Evolutionary conservation across 2,329 filamentous ascomycete species (phyloP).

Genomic region (Falciphora oryzae): DNA sequence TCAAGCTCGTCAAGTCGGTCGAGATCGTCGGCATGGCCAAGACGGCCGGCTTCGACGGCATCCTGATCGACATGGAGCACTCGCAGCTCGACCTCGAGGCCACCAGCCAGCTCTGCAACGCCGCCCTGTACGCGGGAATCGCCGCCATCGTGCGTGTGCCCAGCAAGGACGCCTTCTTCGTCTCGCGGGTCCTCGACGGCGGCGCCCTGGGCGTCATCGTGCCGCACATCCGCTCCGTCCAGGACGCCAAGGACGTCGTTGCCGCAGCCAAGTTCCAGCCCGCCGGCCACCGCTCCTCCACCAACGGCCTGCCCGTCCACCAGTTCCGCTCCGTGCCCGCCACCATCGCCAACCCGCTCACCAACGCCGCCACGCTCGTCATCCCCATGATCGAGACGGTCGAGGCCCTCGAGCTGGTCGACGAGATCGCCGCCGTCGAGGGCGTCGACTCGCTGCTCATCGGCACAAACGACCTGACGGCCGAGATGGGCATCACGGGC

Average conservation of each 20-base stretch:
- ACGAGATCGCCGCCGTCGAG: slow-evolving; percentile 33
- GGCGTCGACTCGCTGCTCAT: slow-evolving; percentile 34
- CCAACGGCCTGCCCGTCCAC: slow-evolving; percentile 20
- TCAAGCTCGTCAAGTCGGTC: slow-evolving; percentile 28
- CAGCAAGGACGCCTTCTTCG: slow-evolving; percentile 30
- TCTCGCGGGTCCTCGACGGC: slow-evolving; percentile 33
- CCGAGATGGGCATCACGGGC: slow-evolving; percentile 34
- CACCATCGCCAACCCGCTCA: slow-evolving; percentile 12
- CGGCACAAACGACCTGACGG: slow-evolving; percentile 33
- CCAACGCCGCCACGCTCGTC: slow-evolving; percentile 16
- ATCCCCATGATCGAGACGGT: slow-evolving; percentile 27
- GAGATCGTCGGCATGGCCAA: slow-evolving; percentile 33
- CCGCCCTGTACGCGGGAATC: slow-evolving; percentile 32
- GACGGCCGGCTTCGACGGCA: slow-evolving; percentile 33
- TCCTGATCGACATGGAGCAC: slow-evolving; percentile 41
- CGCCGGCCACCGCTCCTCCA: slow-evolving; percentile 20
- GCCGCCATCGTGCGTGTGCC: slow-evolving; percentile 36
- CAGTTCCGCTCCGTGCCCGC: slow-evolving; percentile 12
- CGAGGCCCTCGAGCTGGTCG: slow-evolving; percentile 30
- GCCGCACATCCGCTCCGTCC: slow-evolving; percentile 30
- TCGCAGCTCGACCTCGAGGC: slow-evolving; percentile 30
- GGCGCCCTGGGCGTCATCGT: slow-evolving; percentile 35
- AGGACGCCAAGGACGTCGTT: slow-evolving; percentile 19
- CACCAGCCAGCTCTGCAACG: slow-evolving; percentile 31
- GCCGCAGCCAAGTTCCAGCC: slow-evolving; percentile 21